Evolutionary conservation across 805 yeast species (phyloP), one percentile per base, ranked within the genome.

Genomic region (Metschnikowia shivogae): DNA sequence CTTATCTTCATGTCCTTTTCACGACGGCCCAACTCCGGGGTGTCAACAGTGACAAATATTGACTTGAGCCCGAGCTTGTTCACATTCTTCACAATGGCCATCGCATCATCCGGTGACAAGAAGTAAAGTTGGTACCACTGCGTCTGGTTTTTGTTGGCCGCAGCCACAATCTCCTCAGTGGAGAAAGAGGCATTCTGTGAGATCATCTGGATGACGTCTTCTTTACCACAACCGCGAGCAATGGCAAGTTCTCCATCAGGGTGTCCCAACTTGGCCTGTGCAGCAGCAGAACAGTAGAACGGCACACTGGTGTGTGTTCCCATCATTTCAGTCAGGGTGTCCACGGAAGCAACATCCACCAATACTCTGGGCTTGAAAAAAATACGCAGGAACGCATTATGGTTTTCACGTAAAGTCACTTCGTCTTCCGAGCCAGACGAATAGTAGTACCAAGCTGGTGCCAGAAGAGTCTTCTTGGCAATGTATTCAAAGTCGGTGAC

Each of bases 401-500:
- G 97, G 68, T 92, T 92, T 59, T 90, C 97, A 55, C 98, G 77
- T 58, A 86, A 62, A 2, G 96, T 78, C 54, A 92, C 79, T 68
- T 92, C 98, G 63, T 92, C 98, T 64, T 92, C 97, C 13, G 96
- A 77, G 8, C 92, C 98, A 30, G 89, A 80, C 4, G 95, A 84
- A 62, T 89, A 92, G 65, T 74, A 77, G 13, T 67, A 64, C 66
- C 68, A 72, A 1, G 74, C 68, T 5, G 57, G 51, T 5, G 48
- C 53, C 4, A 72, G 58, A 17, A 72, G 49, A 4, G 59, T 55
- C 36, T 66, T 50, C 34, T 57, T 54, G 7, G 77, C 75, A n/a
- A 70, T 56, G 24, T 49, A 57, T 47, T 72, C 77, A 37, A 73
- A 73, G 42, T 73, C 77, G 12, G 62, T 49, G 17, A 72, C 31